These are phyloP conservation scores for Mycocentrospora acerina DNA, from an alignment of 2,329 filamentous ascomycete species.

Conservation along the genomic window DNA sequence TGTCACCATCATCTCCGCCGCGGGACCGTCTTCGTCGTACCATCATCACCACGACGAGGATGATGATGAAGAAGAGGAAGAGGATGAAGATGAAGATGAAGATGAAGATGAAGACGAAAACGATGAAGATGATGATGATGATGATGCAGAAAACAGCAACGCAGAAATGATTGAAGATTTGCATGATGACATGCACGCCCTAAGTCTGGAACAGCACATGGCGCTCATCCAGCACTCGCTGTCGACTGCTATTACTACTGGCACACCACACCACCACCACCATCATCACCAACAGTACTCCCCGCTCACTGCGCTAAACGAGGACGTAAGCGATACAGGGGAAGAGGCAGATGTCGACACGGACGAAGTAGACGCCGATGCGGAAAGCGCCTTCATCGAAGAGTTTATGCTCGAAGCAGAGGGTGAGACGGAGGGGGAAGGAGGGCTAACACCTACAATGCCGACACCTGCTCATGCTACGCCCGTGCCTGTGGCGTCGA, in stretches of 20 bases:
- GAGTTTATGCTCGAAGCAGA: too few species aligned
- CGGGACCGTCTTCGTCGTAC: slow-evolving; percentile 17
- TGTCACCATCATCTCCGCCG: slow-evolving; percentile 30
- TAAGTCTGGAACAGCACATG: slow-evolving; percentile 5
- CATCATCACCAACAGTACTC: slow-evolving; percentile 6
- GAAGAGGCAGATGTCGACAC: slow-evolving; percentile 31
- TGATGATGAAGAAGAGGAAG: neutral
- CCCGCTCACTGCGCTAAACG: slow-evolving; percentile 3
- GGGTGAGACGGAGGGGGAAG: too few species aligned
- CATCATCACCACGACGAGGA: slow-evolving; percentile 8
- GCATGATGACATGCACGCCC: slow-evolving; percentile 5
- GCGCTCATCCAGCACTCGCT: slow-evolving; percentile 4
- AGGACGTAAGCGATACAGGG: slow-evolving; percentile 19
- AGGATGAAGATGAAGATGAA: too few species aligned
- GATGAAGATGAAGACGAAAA: too few species aligned
- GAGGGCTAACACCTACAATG: too few species aligned
- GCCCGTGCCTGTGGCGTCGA: too few species aligned
- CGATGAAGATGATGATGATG: neutral
- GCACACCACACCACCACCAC: slow-evolving; percentile 2
- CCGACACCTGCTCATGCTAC: too few species aligned
- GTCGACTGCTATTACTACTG: neutral
- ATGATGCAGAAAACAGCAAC: slow-evolving; percentile 13
- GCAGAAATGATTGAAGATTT: slow-evolving; percentile 22
- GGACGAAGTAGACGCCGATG: slow-evolving; percentile 27
- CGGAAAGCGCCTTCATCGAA: slow-evolving; percentile 5